Conservation (phyloP, 2,329 filamentous ascomycete species). For the Aureobasidium lini region DNA sequence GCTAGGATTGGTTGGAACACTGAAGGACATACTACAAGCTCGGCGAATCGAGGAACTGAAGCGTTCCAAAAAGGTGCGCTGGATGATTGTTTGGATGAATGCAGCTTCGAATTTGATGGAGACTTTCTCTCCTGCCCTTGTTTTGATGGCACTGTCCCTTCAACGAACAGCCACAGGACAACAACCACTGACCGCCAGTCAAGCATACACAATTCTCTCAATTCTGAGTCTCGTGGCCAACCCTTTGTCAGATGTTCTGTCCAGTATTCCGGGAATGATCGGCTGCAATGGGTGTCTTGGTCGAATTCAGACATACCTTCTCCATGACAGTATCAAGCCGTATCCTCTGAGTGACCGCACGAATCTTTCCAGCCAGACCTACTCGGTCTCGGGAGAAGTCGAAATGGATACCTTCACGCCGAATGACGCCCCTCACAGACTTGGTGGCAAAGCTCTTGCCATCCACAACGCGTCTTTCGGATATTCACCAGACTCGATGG, state of each 20-base stretch:
- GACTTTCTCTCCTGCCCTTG: background rate
- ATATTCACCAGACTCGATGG: background rate
- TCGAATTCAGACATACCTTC: background rate
- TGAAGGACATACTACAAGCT: background rate
- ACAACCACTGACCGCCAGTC: background rate
- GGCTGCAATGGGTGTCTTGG: background rate
- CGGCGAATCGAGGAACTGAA: background rate
- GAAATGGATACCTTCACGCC: too few species aligned
- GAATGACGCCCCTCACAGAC: too few species aligned
- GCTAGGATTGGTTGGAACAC: background rate
- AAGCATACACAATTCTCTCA: background rate
- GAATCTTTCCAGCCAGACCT: too few species aligned
- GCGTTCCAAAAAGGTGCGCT: background rate
- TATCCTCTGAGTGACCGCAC: background rate
- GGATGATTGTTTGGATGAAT: background rate
- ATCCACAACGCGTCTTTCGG: background rate
- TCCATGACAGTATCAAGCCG: background rate
- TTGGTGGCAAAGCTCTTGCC: background rate
- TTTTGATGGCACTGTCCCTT: background rate
- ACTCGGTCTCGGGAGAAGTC: too few species aligned
- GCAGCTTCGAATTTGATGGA: background rate
- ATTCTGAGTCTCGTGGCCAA: background rate
- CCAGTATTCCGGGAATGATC: background rate
- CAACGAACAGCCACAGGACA: background rate
- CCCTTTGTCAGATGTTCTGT: background rate